A percentile compares a stretch with the other conserved stretches of the same genome.
These are phyloP conservation scores for Sherardia arvensis DNA, from an alignment of 257 asterid species.

Conservation along the genomic window DNA sequence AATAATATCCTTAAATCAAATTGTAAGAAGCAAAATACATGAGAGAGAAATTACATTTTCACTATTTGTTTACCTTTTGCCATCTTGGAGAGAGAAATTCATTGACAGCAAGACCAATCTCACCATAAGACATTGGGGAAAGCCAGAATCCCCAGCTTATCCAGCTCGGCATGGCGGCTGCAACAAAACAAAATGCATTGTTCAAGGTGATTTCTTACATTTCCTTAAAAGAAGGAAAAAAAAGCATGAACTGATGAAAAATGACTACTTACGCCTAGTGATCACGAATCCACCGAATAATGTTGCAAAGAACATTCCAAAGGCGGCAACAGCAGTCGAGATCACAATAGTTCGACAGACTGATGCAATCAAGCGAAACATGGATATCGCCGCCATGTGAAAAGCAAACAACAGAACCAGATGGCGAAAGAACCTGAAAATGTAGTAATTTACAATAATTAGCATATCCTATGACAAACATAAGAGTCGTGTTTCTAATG, in stretches of 20 bases:
- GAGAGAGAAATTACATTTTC: no score
- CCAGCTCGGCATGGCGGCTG: constrained; percentile 75
- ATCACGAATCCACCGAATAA: constrained; percentile 51
- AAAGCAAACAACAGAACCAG: constrained; percentile 30
- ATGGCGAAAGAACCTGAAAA: constrained; percentile 48
- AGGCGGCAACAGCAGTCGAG: constrained; percentile 33
- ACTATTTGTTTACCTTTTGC: no score
- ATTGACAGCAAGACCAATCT: constrained; percentile 52
- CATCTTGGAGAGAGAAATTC: constrained; percentile 65
- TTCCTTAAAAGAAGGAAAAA: not conserved
- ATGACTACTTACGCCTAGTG: constrained; percentile 39
- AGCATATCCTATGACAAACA: not conserved
- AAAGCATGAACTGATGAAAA: not conserved
- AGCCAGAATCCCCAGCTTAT: constrained; percentile 69
- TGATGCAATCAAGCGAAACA: constrained; percentile 58
- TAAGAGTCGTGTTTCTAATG: not conserved
- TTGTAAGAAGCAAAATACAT: no score
- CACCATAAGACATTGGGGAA: constrained; percentile 60
- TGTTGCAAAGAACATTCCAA: constrained; percentile 27
- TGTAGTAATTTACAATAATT: not conserved
- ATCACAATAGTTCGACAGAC: constrained; percentile 32
- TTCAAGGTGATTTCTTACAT: not conserved
- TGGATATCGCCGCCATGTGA: constrained; percentile 43
- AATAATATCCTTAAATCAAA: no score
- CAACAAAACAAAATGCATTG: constrained; percentile 10